A percentile compares a stretch with the other conserved stretches of the same genome.
These are phyloP conservation scores for Phytophthora europaea DNA, from an alignment of 352 stramenopile species.

Conservation along the genomic window DNA sequence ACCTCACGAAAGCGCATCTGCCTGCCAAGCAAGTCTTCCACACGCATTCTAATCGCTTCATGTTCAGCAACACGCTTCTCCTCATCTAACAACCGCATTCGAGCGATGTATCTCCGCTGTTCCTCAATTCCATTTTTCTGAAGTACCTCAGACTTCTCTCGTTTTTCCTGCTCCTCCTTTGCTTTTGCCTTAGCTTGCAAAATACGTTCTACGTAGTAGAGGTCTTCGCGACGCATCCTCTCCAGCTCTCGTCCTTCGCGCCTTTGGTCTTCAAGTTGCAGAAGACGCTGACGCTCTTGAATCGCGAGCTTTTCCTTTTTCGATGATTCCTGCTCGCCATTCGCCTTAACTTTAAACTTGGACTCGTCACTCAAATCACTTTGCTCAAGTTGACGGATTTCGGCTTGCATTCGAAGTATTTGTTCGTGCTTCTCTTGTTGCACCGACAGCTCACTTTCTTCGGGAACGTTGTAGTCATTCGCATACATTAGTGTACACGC, in stretches of 20 bases:
- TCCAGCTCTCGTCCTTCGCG: conserved; percentile 46
- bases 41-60: conserved; percentile 51
- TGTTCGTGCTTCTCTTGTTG: conserved; percentile 48
- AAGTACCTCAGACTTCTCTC: conserved; percentile 10
- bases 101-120: conserved; percentile 57
- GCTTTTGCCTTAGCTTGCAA: conserved; percentile 45
- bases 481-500: conserved; percentile 50
- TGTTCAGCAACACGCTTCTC: conserved; percentile 44
- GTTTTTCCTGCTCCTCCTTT: conserved; percentile 27
- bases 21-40: conserved; percentile 59
- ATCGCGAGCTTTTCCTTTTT: conserved; percentile 36
- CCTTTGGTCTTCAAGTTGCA: conserved; percentile 38
- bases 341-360: background rate
- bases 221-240: conserved; percentile 62
- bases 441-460: conserved; percentile 35
- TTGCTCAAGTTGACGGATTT: conserved; percentile 39
- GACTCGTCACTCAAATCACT: conserved; percentile 1
- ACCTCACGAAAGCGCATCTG: conserved; percentile 50
- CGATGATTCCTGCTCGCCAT: background rate
- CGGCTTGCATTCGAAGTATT: conserved; percentile 36
- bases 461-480: conserved; percentile 53
- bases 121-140: conserved; percentile 47
- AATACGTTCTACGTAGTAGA: conserved; percentile 65
- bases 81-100: conserved; percentile 51
- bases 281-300: conserved; percentile 40